Evolutionary conservation across 1,284 basidiomycete species (phyloP).

Genomic region (Marasmius tenuissimus): DNA sequence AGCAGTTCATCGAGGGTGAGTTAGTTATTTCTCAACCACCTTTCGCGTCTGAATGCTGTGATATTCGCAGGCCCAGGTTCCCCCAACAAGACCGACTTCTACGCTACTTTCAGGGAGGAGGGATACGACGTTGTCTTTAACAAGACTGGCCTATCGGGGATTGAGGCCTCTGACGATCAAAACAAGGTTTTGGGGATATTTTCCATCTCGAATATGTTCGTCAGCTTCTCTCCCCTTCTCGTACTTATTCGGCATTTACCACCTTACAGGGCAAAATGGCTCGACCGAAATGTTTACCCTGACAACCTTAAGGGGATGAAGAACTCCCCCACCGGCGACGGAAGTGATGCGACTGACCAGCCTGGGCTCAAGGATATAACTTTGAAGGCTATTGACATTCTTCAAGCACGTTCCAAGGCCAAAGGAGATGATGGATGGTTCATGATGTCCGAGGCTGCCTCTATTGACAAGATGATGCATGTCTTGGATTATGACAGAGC

Average conservation of each 20-base stretch:
- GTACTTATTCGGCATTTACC: neutral
- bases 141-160: conserved; percentile 31
- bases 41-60: no score
- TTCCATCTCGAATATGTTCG: conserved; percentile 31
- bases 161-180: conserved; percentile 19
- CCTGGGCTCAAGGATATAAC: conserved; percentile 46
- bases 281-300: conserved; percentile 36
- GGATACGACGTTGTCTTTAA: conserved; percentile 40
- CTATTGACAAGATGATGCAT: conserved; percentile 39
- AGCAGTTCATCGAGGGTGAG: conserved; percentile 35
- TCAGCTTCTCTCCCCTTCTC: neutral
- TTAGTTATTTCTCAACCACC: no score
- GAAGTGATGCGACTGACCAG: conserved; percentile 38
- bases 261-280: conserved; percentile 37
- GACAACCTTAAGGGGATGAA: conserved; percentile 35
- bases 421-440: conserved; percentile 35
- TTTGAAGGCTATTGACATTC: conserved; percentile 42
- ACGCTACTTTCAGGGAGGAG: conserved; percentile 35
- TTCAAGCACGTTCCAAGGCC: conserved; percentile 34
- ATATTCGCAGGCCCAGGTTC: conserved; percentile 22
- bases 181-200: conserved; percentile 42
- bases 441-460: conserved; percentile 33
- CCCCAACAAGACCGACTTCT: conserved; percentile 36
- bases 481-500: conserved; percentile 43
- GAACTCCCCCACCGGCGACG: conserved; percentile 40